These are phyloP conservation scores for Leucocoprinus leucothites DNA, from an alignment of 768 basidiomycete species.

Conservation along the genomic window DNA sequence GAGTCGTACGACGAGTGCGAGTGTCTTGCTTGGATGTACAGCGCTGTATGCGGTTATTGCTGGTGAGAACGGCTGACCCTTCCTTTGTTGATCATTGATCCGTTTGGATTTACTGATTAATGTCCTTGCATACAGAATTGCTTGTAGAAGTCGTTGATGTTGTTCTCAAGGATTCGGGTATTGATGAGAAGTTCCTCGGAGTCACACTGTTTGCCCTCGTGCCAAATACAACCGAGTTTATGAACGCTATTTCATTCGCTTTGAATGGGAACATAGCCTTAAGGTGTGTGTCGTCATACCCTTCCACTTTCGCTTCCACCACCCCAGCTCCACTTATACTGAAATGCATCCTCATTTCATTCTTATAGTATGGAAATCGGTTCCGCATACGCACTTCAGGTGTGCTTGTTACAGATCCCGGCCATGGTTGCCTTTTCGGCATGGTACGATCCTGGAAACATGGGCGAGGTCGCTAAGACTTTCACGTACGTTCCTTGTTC, in stretches of 20 bases:
- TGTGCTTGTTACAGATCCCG: conserved; percentile 95
- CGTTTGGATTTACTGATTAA: background rate
- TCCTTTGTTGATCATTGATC: background rate
- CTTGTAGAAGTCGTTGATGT: conserved; percentile 95
- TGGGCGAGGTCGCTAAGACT: conserved; percentile 84
- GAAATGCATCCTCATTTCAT: conserved; percentile 6
- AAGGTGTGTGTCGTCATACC: too few species aligned
- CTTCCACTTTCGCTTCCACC: background rate
- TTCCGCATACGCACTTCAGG: conserved; percentile 97
- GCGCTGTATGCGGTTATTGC: conserved; percentile 93
- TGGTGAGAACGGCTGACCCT: conserved; percentile 48
- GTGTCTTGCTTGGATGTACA: conserved; percentile 86
- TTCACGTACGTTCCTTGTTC: conserved; percentile 73
- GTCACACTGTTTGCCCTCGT: conserved; percentile 96
- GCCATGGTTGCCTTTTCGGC: conserved; percentile 99
- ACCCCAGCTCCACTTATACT: background rate
- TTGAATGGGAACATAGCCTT: conserved; percentile 95
- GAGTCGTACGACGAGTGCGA: conserved; percentile 88
- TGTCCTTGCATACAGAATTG: conserved; percentile 56
- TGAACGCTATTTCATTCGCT: conserved; percentile 99
- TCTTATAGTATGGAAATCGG: conserved; percentile 93
- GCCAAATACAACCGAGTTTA: conserved; percentile 98
- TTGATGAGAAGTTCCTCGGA: conserved; percentile 97
- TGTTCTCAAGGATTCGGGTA: conserved; percentile 83
- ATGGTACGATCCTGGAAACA: conserved; percentile 82